Conservation (phyloP, 371 early-diverging fungal genomes). For the Lichtheimia corymbifera region DNA sequence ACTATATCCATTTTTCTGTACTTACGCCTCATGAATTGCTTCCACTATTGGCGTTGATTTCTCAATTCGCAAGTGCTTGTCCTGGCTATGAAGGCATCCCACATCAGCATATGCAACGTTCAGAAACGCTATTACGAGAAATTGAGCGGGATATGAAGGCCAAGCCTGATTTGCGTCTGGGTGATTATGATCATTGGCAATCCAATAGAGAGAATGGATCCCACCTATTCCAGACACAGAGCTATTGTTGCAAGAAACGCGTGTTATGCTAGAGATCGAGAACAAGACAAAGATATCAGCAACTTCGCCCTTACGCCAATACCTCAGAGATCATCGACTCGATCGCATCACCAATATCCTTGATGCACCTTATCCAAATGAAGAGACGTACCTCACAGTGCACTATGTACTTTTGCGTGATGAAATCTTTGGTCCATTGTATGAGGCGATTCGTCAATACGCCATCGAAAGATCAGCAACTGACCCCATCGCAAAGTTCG, state of each 20-base stretch:
- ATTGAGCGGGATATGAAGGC: neutral
- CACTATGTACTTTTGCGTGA: slow-evolving; percentile 36
- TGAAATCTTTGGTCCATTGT: slow-evolving; percentile 26
- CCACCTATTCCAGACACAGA: neutral
- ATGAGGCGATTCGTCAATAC: slow-evolving; percentile 11
- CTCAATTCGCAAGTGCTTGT: neutral
- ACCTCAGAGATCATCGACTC: neutral
- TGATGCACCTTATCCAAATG: slow-evolving; percentile 8
- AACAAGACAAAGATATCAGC: neutral
- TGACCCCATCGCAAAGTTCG: neutral
- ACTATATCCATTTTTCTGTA: slow-evolving; percentile 11
- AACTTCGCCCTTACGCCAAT: too few species aligned
- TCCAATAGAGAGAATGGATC: neutral
- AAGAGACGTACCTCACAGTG: slow-evolving; percentile 20
- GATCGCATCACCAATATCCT: slow-evolving; percentile 3
- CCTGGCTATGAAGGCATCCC: slow-evolving; percentile 14
- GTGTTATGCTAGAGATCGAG: neutral
- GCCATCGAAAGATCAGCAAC: neutral
- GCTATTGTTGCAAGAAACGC: neutral
- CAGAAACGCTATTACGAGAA: neutral
- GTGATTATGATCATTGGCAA: too few species aligned
- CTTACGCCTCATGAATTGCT: slow-evolving; percentile 16
- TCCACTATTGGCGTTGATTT: slow-evolving; percentile 11
- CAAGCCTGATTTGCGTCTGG: neutral
- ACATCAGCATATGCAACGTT: neutral